Conservation (phyloP, 768 basidiomycete species). For the Suillus subaureus region DNA sequence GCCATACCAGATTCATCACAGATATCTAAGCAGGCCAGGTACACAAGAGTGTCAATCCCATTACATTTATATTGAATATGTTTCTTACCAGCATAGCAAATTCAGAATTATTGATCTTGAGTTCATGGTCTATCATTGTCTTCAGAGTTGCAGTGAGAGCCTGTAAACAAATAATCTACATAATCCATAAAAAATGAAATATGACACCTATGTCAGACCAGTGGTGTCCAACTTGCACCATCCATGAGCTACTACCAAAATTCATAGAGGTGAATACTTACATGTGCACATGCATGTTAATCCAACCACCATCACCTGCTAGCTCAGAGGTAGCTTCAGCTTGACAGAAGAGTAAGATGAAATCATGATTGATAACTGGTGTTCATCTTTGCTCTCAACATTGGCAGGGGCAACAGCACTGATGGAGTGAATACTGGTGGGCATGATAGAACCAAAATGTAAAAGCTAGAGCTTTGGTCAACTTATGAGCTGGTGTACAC, state of each 20-base stretch:
- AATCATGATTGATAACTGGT: background rate
- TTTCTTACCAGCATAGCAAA: conserved; percentile 41
- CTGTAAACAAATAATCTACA: conserved; percentile 19
- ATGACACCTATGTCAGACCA: conserved; percentile 42
- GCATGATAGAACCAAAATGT: background rate
- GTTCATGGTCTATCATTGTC: conserved; percentile 44
- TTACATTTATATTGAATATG: background rate
- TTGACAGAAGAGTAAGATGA: conserved; percentile 18
- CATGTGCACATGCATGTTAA: conserved; percentile 44
- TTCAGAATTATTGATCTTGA: conserved; percentile 45
- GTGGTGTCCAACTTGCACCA: conserved; percentile 40
- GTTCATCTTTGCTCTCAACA: background rate
- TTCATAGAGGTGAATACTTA: conserved; percentile 24
- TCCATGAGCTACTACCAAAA: conserved; percentile 1
- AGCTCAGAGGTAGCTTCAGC: conserved; percentile 35
- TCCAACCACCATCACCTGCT: conserved; percentile 38
- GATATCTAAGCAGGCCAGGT: conserved; percentile 27
- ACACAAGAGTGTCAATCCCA: background rate
- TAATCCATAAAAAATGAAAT: background rate
- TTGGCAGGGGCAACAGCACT: background rate
- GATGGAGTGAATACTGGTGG: background rate
- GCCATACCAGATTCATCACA: conserved; percentile 38
- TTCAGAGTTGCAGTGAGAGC: conserved; percentile 43
- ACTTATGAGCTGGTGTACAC: background rate
- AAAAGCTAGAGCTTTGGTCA: background rate